These are phyloP conservation scores for Pseudoturritis turrita DNA, from an alignment of 345 rosid genomes.

Conservation along the genomic window DNA sequence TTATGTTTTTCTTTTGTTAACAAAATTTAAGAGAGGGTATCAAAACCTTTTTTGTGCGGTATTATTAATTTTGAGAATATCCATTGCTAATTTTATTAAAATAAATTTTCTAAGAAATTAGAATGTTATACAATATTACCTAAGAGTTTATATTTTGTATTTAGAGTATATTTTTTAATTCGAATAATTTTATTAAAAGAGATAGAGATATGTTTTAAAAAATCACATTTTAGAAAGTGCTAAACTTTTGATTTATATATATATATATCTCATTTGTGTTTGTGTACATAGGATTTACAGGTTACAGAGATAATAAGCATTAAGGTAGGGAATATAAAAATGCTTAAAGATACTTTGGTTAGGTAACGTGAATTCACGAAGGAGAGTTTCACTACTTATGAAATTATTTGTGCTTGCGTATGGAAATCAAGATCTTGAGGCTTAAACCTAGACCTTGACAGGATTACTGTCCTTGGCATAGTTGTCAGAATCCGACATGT, in stretches of 20 bases:
- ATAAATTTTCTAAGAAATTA: no score
- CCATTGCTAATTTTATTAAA: no score
- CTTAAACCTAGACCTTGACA: conserved; percentile 32
- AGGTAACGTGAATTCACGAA: background rate
- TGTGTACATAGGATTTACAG: background rate
- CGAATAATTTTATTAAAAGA: background rate
- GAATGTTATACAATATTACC: no score
- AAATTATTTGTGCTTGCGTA: conserved; percentile 36
- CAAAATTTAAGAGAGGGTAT: no score
- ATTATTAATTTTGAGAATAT: no score
- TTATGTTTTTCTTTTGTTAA: no score
- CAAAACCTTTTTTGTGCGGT: no score
- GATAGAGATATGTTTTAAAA: background rate
- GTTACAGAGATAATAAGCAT: conserved; percentile 8
- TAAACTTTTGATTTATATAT: background rate
- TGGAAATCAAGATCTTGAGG: conserved; percentile 47
- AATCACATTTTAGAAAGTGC: background rate
- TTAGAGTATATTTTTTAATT: background rate
- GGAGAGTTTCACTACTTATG: conserved; percentile 35
- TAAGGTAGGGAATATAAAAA: background rate
- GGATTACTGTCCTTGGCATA: conserved; percentile 23
- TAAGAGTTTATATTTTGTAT: background rate
- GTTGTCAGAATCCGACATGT: conserved; percentile 32
- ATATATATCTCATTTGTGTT: no score
- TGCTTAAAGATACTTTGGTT: background rate